Evolutionary conservation across 192 early-diverging fungal species (phyloP).

Genomic region (Pilaira anomala): DNA sequence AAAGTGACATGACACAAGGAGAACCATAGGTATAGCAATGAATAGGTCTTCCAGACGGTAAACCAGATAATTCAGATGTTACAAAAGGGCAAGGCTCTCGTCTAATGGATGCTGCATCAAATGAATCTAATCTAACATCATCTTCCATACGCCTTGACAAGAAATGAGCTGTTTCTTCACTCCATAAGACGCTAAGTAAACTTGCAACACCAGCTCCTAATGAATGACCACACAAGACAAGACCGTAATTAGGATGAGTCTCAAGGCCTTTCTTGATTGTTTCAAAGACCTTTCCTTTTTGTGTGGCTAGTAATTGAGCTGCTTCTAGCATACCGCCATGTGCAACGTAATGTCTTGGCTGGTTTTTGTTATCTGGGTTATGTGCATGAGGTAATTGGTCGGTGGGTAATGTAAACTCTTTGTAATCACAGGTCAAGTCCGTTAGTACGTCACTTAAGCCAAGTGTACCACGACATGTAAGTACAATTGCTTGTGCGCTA

Average conservation of each 20-base stretch:
- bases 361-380: conserved; percentile 11
- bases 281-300: conserved; percentile 65
- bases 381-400: conserved; percentile 21
- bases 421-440: conserved; percentile 80
- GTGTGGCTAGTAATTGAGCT: conserved; percentile 65
- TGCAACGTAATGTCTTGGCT: conserved; percentile 49
- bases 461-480: conserved; percentile 86
- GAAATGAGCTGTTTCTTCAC: conserved; percentile 37
- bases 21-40: conserved; percentile 84
- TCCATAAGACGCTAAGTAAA: conserved; percentile 77
- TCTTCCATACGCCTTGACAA: neutral
- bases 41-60: conserved; percentile 70
- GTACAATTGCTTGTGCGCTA: conserved; percentile 63
- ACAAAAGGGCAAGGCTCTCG: conserved; percentile 56
- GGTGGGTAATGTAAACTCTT: conserved; percentile 47
- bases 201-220: conserved; percentile 86
- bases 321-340: conserved; percentile 87
- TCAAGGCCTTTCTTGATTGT: conserved; percentile 69
- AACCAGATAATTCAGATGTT: conserved; percentile 56
- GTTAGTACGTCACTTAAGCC: conserved; percentile 84
- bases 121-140: conserved; percentile 28
- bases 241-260: conserved; percentile 70
- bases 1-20: conserved; percentile 71
- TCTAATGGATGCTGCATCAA: conserved; percentile 20
- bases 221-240: conserved; percentile 86